phyloP scores from a whole-genome alignment of 805 yeast genomes.

The Cyberlindnera americana region DNA sequence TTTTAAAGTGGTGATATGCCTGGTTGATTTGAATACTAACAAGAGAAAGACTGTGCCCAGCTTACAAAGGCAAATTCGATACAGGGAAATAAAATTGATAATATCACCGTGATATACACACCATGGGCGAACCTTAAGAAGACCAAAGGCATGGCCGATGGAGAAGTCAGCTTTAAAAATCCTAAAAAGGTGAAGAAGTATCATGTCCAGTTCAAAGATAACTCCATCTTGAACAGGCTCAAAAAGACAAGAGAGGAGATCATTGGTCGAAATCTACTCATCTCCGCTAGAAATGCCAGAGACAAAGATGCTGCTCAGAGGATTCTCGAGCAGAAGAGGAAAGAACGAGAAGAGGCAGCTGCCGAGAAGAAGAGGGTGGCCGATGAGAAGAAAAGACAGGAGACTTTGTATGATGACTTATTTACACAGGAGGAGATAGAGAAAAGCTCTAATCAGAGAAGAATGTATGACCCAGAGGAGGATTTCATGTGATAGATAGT shows the following conservation, averaged over 20 bases:
- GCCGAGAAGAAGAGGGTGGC: conserved; percentile 36
- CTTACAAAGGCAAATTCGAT: conserved; percentile 76
- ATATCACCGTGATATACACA: conserved; percentile 65
- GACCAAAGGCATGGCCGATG: conserved; percentile 69
- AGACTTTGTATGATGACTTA: conserved; percentile 45
- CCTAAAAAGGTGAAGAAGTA: conserved; percentile 49
- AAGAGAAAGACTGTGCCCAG: conserved; percentile 62
- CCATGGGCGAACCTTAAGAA: conserved; percentile 69
- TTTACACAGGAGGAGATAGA: conserved; percentile 40
- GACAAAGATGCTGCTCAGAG: conserved; percentile 30
- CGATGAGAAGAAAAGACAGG: conserved; percentile 37
- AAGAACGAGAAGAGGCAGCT: conserved; percentile 27
- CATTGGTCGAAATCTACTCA: conserved; percentile 29
- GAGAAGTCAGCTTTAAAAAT: conserved; percentile 73
- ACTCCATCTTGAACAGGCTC: conserved; percentile 55
- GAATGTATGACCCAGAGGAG: conserved; percentile 52
- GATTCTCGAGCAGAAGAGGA: conserved; percentile 26
- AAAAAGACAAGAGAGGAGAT: conserved; percentile 62
- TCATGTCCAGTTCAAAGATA: conserved; percentile 53
- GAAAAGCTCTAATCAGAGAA: conserved; percentile 18
- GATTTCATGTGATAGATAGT: conserved; percentile 45
- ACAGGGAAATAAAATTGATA: conserved; percentile 66
- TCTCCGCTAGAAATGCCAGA: conserved; percentile 37
- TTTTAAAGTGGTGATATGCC: no score
- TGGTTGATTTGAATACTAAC: no score